Evolutionary conservation across 2,329 filamentous ascomycete species (phyloP).

Genomic region (Metarhizium anisopliae): DNA sequence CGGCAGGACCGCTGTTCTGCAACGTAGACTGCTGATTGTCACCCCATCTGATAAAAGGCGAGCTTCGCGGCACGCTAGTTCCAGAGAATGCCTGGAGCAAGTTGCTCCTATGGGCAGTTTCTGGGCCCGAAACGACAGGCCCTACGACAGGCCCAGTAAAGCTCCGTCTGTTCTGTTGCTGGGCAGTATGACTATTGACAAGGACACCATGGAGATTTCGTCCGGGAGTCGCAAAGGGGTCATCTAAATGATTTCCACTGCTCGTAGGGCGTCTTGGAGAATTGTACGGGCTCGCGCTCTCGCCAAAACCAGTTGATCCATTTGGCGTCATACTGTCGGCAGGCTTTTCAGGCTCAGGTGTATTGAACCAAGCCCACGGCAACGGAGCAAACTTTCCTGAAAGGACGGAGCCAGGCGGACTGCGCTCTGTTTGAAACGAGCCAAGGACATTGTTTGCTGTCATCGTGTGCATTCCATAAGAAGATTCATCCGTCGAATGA

Average conservation of each 20-base stretch:
- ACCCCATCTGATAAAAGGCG: conserved; percentile 22
- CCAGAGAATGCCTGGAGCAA: conserved; percentile 26
- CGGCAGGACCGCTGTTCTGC: conserved; percentile 10
- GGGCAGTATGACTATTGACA: background rate
- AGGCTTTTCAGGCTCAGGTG: conserved; percentile 21
- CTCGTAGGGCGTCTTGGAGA: conserved; percentile 12
- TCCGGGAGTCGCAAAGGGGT: conserved; percentile 22
- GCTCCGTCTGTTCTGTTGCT: conserved; percentile 4
- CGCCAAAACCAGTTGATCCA: conserved; percentile 17
- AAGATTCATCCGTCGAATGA: conserved; percentile 31
- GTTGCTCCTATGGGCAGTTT: conserved; percentile 23
- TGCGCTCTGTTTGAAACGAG: conserved; percentile 23
- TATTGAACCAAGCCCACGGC: conserved; percentile 43
- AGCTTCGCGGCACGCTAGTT: conserved; percentile 18
- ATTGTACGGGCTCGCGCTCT: conserved; percentile 15
- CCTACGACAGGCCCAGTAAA: conserved; percentile 4
- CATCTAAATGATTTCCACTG: conserved; percentile 15
- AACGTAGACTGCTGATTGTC: conserved; percentile 12
- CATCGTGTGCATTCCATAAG: conserved; percentile 45
- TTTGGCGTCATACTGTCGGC: conserved; percentile 8
- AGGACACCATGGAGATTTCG: conserved; percentile 8
- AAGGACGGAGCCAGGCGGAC: conserved; percentile 18
- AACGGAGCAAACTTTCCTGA: conserved; percentile 28
- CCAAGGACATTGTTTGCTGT: conserved; percentile 43
- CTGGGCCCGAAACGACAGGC: conserved; percentile 8